phyloP scores from a whole-genome alignment of 306 rosid species.

The Quercus bicolor region DNA sequence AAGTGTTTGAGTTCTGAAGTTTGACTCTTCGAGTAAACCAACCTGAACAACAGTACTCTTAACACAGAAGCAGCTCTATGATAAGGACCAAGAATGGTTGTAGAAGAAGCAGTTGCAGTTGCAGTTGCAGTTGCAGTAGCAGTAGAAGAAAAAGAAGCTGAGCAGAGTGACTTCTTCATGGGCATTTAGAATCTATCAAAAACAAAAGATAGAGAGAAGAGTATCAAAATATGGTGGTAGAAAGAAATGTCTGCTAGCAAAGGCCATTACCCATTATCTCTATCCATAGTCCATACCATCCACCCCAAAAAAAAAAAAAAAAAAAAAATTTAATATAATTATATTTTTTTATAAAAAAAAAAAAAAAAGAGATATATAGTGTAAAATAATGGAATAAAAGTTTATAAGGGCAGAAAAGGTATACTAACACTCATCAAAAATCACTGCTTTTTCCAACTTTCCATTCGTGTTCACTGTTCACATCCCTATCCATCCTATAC shows the following conservation, averaged over 20 bases:
- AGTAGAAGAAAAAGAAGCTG: slow-evolving; percentile 21
- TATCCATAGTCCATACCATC: slow-evolving; percentile 35
- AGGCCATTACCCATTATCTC: slow-evolving; percentile 68
- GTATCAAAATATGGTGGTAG: slow-evolving; percentile 17
- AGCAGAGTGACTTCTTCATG: slow-evolving; percentile 38
- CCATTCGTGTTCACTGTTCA: slow-evolving; percentile 32
- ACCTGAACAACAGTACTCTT: slow-evolving; percentile 16
- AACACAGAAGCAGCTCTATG: slow-evolving; percentile 13
- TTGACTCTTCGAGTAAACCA: slow-evolving; percentile 22
- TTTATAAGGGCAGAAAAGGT: slow-evolving; percentile 44
- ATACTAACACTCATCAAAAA: slow-evolving; percentile 53
- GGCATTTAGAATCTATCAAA: slow-evolving; percentile 32
- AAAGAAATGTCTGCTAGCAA: slow-evolving; percentile 33
- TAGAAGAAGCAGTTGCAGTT: slow-evolving; percentile 14
- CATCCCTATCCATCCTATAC: slow-evolving; percentile 59
- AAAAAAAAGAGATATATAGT: not conserved
- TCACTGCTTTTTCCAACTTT: slow-evolving; percentile 45
- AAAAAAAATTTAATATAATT: slow-evolving; percentile 18
- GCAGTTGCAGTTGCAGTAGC: not conserved
- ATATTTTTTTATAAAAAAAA: not conserved
- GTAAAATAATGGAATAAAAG: not conserved
- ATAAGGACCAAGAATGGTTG: slow-evolving; percentile 11
- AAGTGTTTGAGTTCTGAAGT: slow-evolving; percentile 36
- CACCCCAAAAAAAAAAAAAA: slow-evolving; percentile 29
- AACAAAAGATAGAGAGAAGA: slow-evolving; percentile 25